These are phyloP conservation scores for Acer campestre DNA, from an alignment of 345 rosid genomes.

Conservation along the genomic window DNA sequence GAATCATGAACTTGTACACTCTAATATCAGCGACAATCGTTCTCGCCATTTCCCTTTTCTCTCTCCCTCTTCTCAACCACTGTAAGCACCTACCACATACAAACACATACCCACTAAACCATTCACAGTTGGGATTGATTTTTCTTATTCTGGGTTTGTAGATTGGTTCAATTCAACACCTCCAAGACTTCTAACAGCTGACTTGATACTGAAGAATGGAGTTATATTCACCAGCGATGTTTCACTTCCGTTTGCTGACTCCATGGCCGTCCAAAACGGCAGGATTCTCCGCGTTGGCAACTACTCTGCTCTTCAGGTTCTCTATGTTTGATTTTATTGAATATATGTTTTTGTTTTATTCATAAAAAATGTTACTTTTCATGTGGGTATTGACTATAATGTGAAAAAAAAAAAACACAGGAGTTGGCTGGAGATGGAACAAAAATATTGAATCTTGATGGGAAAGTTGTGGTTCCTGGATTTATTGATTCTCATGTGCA, in stretches of 20 bases:
- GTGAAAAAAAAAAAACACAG: slow-evolving; percentile 32
- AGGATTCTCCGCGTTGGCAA: slow-evolving; percentile 72
- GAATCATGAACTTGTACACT: slow-evolving; percentile 37
- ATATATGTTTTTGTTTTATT: background rate
- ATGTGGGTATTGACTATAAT: background rate
- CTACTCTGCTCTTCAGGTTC: slow-evolving; percentile 70
- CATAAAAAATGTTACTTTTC: background rate
- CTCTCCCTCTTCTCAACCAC: slow-evolving; percentile 38
- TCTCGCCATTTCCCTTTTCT: slow-evolving; percentile 40
- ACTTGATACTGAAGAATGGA: slow-evolving; percentile 71
- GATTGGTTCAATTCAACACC: slow-evolving; percentile 54
- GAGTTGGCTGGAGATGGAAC: slow-evolving; percentile 59
- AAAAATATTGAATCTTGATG: slow-evolving; percentile 62
- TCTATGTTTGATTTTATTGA: background rate
- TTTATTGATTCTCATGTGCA: slow-evolving; percentile 96
- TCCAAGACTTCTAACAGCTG: slow-evolving; percentile 46
- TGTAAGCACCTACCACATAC: slow-evolving; percentile 16
- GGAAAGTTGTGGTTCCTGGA: slow-evolving; percentile 86
- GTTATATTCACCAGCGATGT: slow-evolving; percentile 73
- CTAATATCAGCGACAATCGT: slow-evolving; percentile 42
- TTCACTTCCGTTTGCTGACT: slow-evolving; percentile 66
- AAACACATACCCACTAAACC: background rate
- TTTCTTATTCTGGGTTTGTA: slow-evolving; percentile 20
- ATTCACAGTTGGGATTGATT: background rate
- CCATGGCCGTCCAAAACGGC: slow-evolving; percentile 74